Percentiles rank a stretch among this genome's conserved stretches.
Evolutionary conservation across 176 grass and related monocot species (phyloP).

Genomic region (Canna indica): DNA sequence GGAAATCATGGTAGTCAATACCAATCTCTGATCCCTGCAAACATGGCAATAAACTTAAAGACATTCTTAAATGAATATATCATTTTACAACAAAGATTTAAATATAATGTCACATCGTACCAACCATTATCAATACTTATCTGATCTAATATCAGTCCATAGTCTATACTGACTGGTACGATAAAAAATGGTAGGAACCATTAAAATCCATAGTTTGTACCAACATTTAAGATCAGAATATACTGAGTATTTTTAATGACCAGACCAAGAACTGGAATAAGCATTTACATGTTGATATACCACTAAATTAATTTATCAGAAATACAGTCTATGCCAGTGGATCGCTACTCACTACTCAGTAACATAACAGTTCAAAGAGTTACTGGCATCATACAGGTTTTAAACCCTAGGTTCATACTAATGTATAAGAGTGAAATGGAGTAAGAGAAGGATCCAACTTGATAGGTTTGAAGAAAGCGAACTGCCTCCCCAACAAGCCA

Average conservation of each 20-base stretch:
- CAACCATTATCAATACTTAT: not conserved
- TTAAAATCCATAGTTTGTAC: not conserved
- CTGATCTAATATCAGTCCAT: not conserved
- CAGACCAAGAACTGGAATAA: not conserved
- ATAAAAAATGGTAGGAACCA: too few species aligned
- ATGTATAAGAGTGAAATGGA: conserved; percentile 5
- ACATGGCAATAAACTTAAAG: conserved; percentile 5
- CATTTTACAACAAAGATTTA: not conserved
- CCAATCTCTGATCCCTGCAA: conserved; percentile 62
- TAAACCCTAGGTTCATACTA: not conserved
- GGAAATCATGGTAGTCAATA: conserved; percentile 60
- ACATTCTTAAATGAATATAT: not conserved
- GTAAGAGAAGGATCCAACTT: conserved; percentile 33
- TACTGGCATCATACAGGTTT: too few species aligned
- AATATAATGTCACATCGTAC: not conserved
- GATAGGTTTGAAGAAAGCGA: conserved; percentile 42
- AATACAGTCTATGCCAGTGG: not conserved
- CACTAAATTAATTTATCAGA: not conserved
- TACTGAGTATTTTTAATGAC: not conserved
- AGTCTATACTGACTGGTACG: too few species aligned
- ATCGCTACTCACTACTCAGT: not conserved
- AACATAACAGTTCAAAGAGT: not conserved
- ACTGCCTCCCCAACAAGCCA: conserved; percentile 53
- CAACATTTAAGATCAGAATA: not conserved
- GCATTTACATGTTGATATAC: not conserved